Evolutionary conservation across 345 rosid genomes (phyloP), one percentile per base, ranked within the genome.

Genomic region (Eucalyptus lansdowneana): DNA sequence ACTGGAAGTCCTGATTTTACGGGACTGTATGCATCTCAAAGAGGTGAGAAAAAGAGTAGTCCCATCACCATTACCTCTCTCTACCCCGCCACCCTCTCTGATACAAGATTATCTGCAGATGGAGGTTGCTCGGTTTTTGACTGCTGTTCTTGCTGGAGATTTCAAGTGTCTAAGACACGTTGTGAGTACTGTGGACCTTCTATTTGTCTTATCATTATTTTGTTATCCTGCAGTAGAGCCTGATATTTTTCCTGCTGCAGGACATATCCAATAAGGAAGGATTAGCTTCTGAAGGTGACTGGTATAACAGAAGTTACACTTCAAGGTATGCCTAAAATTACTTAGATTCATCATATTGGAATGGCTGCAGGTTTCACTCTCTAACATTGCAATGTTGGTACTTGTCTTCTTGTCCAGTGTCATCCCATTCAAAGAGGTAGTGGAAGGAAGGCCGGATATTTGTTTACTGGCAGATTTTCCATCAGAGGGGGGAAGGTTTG

Each of bases 211-310:
- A 50, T 89, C 27, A 86, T 88, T 72, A 17, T 87, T 87, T 54
- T 72, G 29, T 54, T 34, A 25, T 12, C 56, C 72, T 90, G 90
- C 89, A 88, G 87, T 87, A 90, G 29, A 90, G 86, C 86, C 62
- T 87, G 60, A 65, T 72, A 80, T 54, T n/a, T 17, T 54, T 47
- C 86, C 83, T 88, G 56, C 60, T 21, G 60, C 90, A 97, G 98
- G 98, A 97, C 91, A 90, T 97, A 90, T 97, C 99, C 86, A 96
- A 94, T 88, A 94, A 96, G 92, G 95, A 92, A 86, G 96, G 97
- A 45, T 93, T 96, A 94, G 95, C 94, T 89, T 92, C 95, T 81
- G 94, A 93, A 62, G 91, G 91, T 65, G 96, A 95, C 90, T 93
- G 94, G 92, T 94, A 94, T 37, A 88, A 91, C 67, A 94, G 96